phyloP scores from a whole-genome alignment of 2,329 filamentous ascomycete species.

The Fusarium marasasianum region DNA sequence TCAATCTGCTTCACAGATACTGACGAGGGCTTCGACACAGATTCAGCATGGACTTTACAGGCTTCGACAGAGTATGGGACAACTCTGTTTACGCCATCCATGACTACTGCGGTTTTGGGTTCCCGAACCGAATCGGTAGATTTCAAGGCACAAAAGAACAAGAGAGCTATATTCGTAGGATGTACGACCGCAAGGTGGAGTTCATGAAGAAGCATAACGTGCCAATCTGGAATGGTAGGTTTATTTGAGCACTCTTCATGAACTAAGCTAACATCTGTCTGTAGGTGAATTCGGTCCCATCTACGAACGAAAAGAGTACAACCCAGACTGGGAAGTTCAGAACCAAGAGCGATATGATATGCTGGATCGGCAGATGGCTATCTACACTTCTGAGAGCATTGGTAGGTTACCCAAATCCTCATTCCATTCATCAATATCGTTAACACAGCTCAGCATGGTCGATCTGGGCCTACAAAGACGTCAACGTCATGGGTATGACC shows the following conservation, averaged over 20 bases:
- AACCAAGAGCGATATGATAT: conserved; percentile 52
- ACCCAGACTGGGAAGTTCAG: conserved; percentile 37
- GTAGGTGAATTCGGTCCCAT: conserved; percentile 60
- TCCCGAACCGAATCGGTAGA: conserved; percentile 53
- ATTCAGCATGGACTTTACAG: conserved; percentile 45
- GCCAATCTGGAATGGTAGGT: conserved; percentile 53
- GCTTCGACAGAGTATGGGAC: conserved; percentile 50
- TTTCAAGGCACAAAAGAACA: conserved; percentile 52
- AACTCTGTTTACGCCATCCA: conserved; percentile 62
- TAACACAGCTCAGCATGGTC: conserved; percentile 55
- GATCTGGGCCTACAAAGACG: conserved; percentile 68
- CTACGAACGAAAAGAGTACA: conserved; percentile 52
- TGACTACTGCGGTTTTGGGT: conserved; percentile 63
- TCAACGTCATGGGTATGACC: conserved; percentile 64
- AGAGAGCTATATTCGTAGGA: conserved; percentile 40
- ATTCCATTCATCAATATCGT: no score
- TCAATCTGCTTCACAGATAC: accelerated
- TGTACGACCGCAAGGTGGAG: conserved; percentile 53
- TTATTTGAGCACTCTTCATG: no score
- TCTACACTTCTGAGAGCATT: conserved; percentile 45
- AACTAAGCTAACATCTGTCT: no score
- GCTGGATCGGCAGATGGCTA: conserved; percentile 51
- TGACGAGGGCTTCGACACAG: background rate
- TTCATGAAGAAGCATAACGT: conserved; percentile 54
- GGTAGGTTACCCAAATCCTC: background rate